Evolutionary conservation across 495 filamentous ascomycete species (phyloP), one percentile per base, ranked within the genome.

Genomic region (Hypoxylon fragiforme): DNA sequence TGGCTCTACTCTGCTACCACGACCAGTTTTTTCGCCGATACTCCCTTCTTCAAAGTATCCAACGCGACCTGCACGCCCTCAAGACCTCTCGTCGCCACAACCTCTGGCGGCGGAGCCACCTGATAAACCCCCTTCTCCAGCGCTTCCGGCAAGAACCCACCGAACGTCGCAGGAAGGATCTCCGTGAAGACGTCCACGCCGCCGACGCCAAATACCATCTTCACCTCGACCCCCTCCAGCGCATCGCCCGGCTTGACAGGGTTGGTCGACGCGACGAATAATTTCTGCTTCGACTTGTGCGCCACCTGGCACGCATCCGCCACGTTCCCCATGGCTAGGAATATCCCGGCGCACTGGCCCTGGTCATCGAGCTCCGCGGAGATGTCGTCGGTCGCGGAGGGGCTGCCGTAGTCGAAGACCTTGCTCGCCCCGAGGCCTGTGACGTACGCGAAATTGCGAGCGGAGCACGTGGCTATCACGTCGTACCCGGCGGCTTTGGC

Each of bases 401-500:
- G 32, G 16, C 63, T 50, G 3, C 73, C 74, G 62, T 87, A 77
- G 1, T 74, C 73, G 32, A 80, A 75, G 60, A 73, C 78, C 21
- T 70, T 39, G n/a, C 35, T 65, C 3, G 84, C 85, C 2, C 85
- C 83, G 0, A 85, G 71, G 0, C 37, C 47, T 53, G 74, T 77
- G 35, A 81, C 67, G 40, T 75, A 77, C 0, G 73, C 74, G 28
- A 80, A 75, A 60, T 84, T 87, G 39, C 70, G 70, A 2, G 68
- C 60, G 0, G 76, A 79, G 1, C 78, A 71, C 0, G 81, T 83
- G 0, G 78, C 68, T 44, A 84, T 63, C 0, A 86, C 83, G 13
- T 80, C 74, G 18, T 77, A 77, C 0, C 85, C 85, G 0, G 83
- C 74, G 0, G 77, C 78, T 1, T 69, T 70, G 3, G 78, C 81